Percentiles rank a stretch among this genome's conserved stretches.
Conservation (phyloP, 768 basidiomycete genomes). For the Termitomyces eurrhizus region DNA sequence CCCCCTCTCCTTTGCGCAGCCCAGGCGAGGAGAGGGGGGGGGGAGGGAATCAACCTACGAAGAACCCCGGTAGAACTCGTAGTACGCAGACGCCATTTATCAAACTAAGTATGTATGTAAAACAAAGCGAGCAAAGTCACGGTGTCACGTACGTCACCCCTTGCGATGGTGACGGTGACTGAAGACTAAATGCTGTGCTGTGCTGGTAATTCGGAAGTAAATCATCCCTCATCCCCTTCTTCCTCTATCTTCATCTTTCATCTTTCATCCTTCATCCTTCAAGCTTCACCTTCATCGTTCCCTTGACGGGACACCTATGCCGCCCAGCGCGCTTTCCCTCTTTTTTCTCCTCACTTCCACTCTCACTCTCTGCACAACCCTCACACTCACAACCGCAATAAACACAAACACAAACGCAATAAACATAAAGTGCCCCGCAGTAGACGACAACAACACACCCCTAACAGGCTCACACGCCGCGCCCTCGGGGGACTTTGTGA, state of each 20-base stretch:
- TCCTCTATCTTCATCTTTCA: no score
- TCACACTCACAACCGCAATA: not conserved
- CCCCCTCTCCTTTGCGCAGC: no score
- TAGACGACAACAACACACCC: constrained; percentile 7
- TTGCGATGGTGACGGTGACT: no score
- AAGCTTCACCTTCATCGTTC: no score
- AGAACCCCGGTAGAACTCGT: constrained; percentile 89
- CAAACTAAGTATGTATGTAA: not conserved
- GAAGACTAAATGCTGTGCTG: no score
- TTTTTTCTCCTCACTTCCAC: not conserved
- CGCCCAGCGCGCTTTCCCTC: not conserved
- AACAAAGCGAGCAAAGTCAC: not conserved
- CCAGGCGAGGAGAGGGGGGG: no score
- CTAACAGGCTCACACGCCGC: constrained; percentile 1
- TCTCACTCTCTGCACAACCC: no score
- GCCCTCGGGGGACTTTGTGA: constrained; percentile 1
- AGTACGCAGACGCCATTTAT: constrained; percentile 77
- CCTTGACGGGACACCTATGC: no score
- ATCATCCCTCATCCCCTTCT: no score
- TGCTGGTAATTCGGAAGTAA: no score
- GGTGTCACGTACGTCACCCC: not conserved
- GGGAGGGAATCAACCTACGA: constrained; percentile 44
- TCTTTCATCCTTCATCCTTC: no score
- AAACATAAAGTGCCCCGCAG: constrained; percentile 5
- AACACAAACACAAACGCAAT: not conserved